These are phyloP conservation scores for Chalciporus pseudorubinellus DNA, from an alignment of 768 basidiomycete species.

Conservation along the genomic window DNA sequence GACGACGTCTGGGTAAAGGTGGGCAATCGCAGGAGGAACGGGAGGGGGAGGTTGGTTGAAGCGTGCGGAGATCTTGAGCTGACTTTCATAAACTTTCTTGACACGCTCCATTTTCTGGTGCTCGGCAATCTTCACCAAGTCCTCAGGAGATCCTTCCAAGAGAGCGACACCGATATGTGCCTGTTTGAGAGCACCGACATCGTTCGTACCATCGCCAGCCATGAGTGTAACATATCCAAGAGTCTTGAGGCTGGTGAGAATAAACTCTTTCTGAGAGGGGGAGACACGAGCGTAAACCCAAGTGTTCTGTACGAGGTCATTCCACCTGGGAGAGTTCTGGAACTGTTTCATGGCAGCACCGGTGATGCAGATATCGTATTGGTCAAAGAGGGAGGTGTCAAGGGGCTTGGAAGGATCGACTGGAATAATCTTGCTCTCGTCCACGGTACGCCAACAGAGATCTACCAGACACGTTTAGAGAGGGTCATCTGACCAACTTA, in stretches of 20 bases:
- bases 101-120: conserved; percentile 85
- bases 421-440: conserved; percentile 85
- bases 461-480: conserved; percentile 41
- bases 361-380: conserved; percentile 96
- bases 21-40: conserved; percentile 84
- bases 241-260: conserved; percentile 84
- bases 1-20: conserved; percentile 86
- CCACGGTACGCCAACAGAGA: conserved; percentile 90
- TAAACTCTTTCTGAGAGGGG: conserved; percentile 92
- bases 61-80: conserved; percentile 82
- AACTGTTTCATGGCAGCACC: conserved; percentile 91
- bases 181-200: conserved; percentile 97
- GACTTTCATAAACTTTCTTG: conserved; percentile 97
- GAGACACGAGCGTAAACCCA: conserved; percentile 99
- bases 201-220: conserved; percentile 99
- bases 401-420: conserved; percentile 79
- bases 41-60: conserved; percentile 95
- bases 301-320: conserved; percentile 84
- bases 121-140: conserved; percentile 91
- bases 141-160: conserved; percentile 87
- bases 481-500: background rate
- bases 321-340: conserved; percentile 68
- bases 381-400: conserved; percentile 71
- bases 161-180: conserved; percentile 96
- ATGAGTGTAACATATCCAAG: conserved; percentile 93